phyloP scores from a whole-genome alignment of 306 rosid genomes.

The Parietaria judaica region DNA sequence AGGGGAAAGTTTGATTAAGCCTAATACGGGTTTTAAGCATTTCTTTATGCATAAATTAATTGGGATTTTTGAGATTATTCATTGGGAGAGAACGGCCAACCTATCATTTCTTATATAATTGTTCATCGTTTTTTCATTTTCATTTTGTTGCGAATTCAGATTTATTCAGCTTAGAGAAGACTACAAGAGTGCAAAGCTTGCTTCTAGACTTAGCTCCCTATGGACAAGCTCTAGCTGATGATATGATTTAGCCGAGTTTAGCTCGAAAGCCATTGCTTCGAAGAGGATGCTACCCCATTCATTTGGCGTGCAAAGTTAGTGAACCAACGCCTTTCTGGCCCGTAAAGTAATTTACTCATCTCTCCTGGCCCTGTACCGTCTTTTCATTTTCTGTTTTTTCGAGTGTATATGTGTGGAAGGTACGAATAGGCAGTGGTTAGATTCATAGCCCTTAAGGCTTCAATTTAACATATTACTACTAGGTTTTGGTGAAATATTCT shows the following conservation, averaged over 20 bases:
- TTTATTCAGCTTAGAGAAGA: conserved; percentile 94
- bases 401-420: conserved; percentile 32
- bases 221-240: conserved; percentile 54
- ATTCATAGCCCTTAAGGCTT: conserved; percentile 10
- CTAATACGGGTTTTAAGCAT: no score
- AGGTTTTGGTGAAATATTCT: conserved; percentile 12
- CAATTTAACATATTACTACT: conserved; percentile 5
- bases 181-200: conserved; percentile 94
- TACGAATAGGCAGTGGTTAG: conserved; percentile 25
- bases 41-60: no score
- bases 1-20: no score
- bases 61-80: no score
- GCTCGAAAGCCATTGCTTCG: conserved; percentile 15
- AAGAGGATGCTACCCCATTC: conserved; percentile 19
- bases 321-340: background rate
- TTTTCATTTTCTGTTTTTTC: conserved; percentile 3
- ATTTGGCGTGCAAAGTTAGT: conserved; percentile 14
- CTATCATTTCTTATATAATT: no score
- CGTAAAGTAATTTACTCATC: conserved; percentile 2
- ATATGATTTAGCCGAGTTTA: conserved; percentile 13
- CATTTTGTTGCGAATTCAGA: conserved; percentile 33
- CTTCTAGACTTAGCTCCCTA: conserved; percentile 72
- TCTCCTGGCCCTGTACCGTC: background rate
- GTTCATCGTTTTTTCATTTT: background rate
- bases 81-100: no score